These are phyloP conservation scores for Hippophae rhamnoides DNA, from an alignment of 306 rosid species.

Conservation along the genomic window DNA sequence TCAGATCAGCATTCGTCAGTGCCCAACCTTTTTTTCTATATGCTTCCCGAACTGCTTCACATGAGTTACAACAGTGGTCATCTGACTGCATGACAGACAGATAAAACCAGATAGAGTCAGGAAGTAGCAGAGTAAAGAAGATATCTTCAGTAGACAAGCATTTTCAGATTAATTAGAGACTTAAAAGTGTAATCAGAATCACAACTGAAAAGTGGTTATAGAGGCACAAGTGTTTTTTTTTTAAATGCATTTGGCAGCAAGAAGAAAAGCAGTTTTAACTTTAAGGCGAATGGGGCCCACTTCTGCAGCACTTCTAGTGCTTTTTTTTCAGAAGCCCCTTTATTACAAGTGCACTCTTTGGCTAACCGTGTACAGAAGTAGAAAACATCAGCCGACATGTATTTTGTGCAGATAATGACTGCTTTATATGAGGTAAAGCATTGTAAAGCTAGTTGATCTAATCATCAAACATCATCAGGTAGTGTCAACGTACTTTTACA, in stretches of 20 bases:
- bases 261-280: too few relatives aligned
- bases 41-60: slow-evolving; percentile 91
- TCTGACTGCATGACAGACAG: slow-evolving; percentile 54
- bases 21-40: slow-evolving; percentile 91
- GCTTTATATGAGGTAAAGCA: too few relatives aligned
- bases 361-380: too few relatives aligned
- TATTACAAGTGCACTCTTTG: too few relatives aligned
- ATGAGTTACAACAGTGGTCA: slow-evolving; percentile 75
- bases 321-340: too few relatives aligned
- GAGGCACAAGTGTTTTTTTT: background rate
- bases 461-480: too few relatives aligned
- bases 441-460: too few relatives aligned
- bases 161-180: background rate
- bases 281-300: too few relatives aligned
- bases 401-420: too few relatives aligned
- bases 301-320: too few relatives aligned
- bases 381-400: too few relatives aligned
- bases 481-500: too few relatives aligned
- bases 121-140: background rate
- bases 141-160: background rate
- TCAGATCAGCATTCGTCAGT: slow-evolving; percentile 65
- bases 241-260: background rate
- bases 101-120: slow-evolving; percentile 3
- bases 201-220: background rate
- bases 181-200: background rate